Conservation (phyloP, 2,329 filamentous ascomycete genomes). For the Aspergillus tamarii region DNA sequence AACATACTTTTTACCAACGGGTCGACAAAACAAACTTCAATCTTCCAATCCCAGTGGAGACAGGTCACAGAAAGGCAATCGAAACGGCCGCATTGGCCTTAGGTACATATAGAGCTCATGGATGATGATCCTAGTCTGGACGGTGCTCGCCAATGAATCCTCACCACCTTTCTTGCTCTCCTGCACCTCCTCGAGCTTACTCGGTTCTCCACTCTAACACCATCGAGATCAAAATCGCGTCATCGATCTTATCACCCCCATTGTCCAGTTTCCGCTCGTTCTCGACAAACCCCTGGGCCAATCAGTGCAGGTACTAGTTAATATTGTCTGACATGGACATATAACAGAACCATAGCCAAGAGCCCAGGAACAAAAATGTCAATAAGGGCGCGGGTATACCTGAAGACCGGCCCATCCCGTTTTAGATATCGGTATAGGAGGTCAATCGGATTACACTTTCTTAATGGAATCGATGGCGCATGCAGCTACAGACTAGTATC, state of each 20-base stretch:
- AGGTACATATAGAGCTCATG: not conserved
- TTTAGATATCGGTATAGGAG: not conserved
- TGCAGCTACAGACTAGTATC: not conserved
- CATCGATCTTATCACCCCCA: slow-evolving; percentile 32
- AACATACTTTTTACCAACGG: not conserved
- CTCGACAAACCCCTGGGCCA: not conserved
- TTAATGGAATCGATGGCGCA: not conserved
- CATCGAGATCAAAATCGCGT: slow-evolving; percentile 39
- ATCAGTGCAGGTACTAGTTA: not conserved
- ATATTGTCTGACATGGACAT: not conserved
- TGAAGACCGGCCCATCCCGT: not conserved
- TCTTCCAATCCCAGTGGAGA: not conserved
- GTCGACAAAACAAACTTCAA: not conserved
- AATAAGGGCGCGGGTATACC: not conserved
- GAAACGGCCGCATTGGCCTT: not conserved
- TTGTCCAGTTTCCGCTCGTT: not conserved
- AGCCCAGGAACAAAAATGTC: not conserved
- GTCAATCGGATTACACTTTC: not conserved
- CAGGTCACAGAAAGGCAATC: not conserved
- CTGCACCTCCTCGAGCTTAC: slow-evolving; percentile 1
- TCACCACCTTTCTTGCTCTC: not conserved
- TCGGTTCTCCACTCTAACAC: slow-evolving; percentile 26
- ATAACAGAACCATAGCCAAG: not conserved
- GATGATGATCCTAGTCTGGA: not conserved
- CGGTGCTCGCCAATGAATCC: not conserved